These are phyloP conservation scores for Penicillium sp. DNA, from an alignment of 2,329 filamentous ascomycete genomes.

Conservation along the genomic window DNA sequence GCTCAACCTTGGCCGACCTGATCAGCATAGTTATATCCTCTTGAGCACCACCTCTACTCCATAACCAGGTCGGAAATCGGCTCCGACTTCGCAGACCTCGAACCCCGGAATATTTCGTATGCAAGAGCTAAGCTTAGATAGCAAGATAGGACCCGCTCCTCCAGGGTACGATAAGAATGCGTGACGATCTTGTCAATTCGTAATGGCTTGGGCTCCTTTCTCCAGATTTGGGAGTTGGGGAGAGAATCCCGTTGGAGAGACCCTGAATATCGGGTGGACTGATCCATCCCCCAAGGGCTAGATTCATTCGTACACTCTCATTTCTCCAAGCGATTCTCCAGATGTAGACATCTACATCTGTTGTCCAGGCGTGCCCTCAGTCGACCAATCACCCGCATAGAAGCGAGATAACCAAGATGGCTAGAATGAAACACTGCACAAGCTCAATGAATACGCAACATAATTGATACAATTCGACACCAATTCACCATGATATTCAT, in stretches of 20 bases:
- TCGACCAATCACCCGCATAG: too few species aligned
- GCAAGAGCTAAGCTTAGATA: conserved; percentile 16
- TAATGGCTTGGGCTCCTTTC: conserved; percentile 9
- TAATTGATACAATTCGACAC: too few species aligned
- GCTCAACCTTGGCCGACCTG: background rate
- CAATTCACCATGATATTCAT: too few species aligned
- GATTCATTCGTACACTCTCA: too few species aligned
- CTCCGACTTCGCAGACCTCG: conserved; percentile 20
- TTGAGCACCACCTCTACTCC: background rate
- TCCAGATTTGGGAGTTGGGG: background rate
- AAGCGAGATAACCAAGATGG: too few species aligned
- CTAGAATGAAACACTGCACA: too few species aligned
- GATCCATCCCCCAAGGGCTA: too few species aligned
- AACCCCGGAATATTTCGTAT: conserved; percentile 5
- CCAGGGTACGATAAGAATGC: background rate
- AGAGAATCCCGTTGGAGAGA: background rate
- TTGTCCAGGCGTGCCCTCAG: too few species aligned
- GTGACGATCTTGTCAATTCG: conserved; percentile 8
- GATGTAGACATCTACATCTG: too few species aligned
- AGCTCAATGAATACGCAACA: too few species aligned
- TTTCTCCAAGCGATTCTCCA: too few species aligned
- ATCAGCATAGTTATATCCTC: conserved; percentile 6
- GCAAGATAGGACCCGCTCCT: conserved; percentile 14
- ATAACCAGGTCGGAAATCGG: background rate
- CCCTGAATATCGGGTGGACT: background rate